Conservation (phyloP, 352 stramenopile species). For the Phytopythium oedochilum region DNA sequence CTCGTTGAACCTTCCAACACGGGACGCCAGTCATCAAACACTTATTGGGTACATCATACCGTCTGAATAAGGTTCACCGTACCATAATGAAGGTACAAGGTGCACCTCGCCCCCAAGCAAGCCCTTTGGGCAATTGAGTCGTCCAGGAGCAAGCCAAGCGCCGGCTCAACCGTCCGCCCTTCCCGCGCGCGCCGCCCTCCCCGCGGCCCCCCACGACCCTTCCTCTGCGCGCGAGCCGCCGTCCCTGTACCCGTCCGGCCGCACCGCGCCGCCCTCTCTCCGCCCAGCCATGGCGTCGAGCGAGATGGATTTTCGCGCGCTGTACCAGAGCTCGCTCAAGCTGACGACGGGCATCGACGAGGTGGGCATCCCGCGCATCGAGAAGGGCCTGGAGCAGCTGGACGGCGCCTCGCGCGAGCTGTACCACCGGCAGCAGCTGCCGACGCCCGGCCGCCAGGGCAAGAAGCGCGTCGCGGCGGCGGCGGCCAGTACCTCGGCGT, state of each 20-base stretch:
- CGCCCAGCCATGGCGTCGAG: slow-evolving; percentile 24
- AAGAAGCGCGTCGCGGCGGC: slow-evolving; percentile 37
- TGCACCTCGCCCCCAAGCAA: too few relatives aligned
- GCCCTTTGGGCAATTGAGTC: slow-evolving; percentile 1
- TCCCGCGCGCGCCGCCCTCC: neutral
- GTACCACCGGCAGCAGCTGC: slow-evolving; percentile 33
- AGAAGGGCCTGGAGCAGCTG: slow-evolving; percentile 80
- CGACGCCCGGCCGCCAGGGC: slow-evolving; percentile 11
- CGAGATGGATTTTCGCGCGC: slow-evolving; percentile 78
- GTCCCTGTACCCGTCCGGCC: too few relatives aligned
- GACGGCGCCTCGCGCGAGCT: slow-evolving; percentile 59
- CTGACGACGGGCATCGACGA: slow-evolving; percentile 77
- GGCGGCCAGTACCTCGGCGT: too few relatives aligned
- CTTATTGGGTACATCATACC: too few relatives aligned
- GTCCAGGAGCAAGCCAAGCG: neutral
- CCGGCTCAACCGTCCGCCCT: neutral
- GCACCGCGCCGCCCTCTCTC: neutral
- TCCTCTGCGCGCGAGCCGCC: too few relatives aligned
- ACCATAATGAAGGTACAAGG: too few relatives aligned
- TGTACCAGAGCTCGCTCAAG: slow-evolving; percentile 87
- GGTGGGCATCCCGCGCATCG: slow-evolving; percentile 64
- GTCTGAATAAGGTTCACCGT: too few relatives aligned
- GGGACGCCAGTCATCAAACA: too few relatives aligned
- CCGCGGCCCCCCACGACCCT: too few relatives aligned
- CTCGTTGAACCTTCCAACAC: too few relatives aligned